These are phyloP conservation scores for Metschnikowia noctiluminum DNA, from an alignment of 805 yeast species.

Conservation along the genomic window DNA sequence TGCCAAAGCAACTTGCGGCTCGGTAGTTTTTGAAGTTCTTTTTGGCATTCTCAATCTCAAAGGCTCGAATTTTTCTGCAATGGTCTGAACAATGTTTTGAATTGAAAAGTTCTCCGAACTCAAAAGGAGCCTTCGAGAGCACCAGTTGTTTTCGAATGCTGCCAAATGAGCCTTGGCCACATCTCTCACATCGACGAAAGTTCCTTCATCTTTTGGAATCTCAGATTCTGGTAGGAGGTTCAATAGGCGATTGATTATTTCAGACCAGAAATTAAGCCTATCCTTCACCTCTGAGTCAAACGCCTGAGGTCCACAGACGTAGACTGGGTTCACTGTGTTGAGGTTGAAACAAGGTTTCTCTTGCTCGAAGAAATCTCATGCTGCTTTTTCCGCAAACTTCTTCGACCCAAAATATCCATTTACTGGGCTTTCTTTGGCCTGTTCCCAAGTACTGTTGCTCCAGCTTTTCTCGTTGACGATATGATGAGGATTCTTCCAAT, in stretches of 20 bases:
- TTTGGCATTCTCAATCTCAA: constrained; percentile 20
- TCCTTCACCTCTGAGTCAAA: not conserved
- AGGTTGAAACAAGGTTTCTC: not conserved
- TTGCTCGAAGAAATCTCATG: not conserved
- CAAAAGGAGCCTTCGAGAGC: constrained; percentile 29
- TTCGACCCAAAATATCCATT: not conserved
- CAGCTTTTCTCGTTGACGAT: constrained; percentile 27
- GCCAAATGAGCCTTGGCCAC: constrained; percentile 17
- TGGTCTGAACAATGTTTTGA: constrained; percentile 33
- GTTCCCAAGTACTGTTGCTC: constrained; percentile 52
- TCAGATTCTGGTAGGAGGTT: not conserved
- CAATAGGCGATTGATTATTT: not conserved
- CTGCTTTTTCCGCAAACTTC: not conserved
- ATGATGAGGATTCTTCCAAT: not conserved
- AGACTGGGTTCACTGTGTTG: not conserved
- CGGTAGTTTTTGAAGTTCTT: not conserved
- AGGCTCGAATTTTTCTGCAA: constrained; percentile 33
- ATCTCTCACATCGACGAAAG: constrained; percentile 21
- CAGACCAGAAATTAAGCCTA: not conserved
- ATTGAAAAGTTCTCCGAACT: constrained; percentile 20
- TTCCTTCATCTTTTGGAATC: constrained; percentile 23
- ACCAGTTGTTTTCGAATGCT: constrained; percentile 13
- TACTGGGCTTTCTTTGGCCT: constrained; percentile 14
- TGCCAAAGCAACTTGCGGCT: constrained; percentile 16
- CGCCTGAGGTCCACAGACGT: not conserved